Percentiles rank a stretch among this genome's conserved stretches.
These are phyloP conservation scores for Tuber indicum DNA, from an alignment of 495 filamentous ascomycete species.

Conservation along the genomic window DNA sequence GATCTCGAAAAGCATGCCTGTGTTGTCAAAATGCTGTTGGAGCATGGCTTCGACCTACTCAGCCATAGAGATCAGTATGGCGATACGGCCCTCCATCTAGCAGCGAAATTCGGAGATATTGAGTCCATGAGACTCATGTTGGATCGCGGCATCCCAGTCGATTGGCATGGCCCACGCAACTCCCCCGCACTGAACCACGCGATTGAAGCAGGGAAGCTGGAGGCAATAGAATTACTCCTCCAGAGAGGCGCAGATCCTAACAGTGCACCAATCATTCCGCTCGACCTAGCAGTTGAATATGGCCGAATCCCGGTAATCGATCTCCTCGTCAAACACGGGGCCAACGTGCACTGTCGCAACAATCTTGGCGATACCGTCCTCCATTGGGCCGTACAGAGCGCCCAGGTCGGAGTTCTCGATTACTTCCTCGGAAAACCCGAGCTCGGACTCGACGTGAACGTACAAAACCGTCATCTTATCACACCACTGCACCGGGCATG, in stretches of 20 bases:
- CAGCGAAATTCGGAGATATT: conserved; percentile 3
- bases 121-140: conserved; percentile 11
- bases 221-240: neutral
- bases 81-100: conserved; percentile 13
- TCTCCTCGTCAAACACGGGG: neutral
- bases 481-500: neutral
- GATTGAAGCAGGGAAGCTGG: neutral
- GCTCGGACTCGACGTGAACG: neutral
- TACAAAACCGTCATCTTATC: neutral
- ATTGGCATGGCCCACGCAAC: neutral
- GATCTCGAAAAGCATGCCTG: neutral
- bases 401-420: neutral
- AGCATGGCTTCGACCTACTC: neutral
- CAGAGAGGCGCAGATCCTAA: neutral
- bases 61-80: neutral
- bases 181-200: neutral
- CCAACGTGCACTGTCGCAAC: neutral
- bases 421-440: neutral
- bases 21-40: neutral
- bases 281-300: neutral
- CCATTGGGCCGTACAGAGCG: neutral
- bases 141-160: neutral
- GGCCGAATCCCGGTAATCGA: conserved; percentile 6
- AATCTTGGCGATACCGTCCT: neutral
- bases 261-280: neutral